These are phyloP conservation scores for Alternaria burnsii DNA, from an alignment of 2,329 filamentous ascomycete species.

Conservation along the genomic window DNA sequence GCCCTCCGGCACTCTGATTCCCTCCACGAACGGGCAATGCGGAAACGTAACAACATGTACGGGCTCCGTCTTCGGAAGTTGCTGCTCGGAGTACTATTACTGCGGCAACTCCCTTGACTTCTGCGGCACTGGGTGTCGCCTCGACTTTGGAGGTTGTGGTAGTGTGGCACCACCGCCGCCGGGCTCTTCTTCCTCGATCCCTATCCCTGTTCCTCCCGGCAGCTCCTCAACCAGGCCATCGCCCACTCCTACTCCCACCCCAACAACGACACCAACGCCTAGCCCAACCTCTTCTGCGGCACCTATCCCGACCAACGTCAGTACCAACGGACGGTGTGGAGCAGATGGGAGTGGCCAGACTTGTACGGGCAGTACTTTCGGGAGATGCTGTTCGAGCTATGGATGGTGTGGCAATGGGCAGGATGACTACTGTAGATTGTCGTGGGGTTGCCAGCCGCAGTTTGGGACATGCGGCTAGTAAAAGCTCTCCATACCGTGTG, in stretches of 20 bases:
- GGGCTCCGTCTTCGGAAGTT: constrained; percentile 34
- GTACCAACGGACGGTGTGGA: constrained; percentile 39
- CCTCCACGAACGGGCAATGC: constrained; percentile 39
- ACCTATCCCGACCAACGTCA: constrained; percentile 35
- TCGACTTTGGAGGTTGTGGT: constrained; percentile 35
- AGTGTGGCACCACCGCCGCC: constrained; percentile 27
- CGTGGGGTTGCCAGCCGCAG: constrained; percentile 33
- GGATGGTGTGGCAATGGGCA: constrained; percentile 33
- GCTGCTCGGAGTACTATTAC: constrained; percentile 40
- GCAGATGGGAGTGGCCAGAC: constrained; percentile 29
- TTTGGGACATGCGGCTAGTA: constrained; percentile 30
- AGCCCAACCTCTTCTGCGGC: constrained; percentile 22
- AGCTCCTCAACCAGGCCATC: constrained; percentile 20
- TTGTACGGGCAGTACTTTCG: constrained; percentile 35
- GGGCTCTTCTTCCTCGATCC: constrained; percentile 22
- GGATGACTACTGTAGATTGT: constrained; percentile 31
- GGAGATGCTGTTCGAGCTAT: constrained; percentile 39
- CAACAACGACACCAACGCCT: constrained; percentile 23
- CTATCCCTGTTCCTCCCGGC: constrained; percentile 7
- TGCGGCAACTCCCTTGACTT: constrained; percentile 34
- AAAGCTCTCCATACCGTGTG: not conserved
- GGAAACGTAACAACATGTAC: constrained; percentile 42
- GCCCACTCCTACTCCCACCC: constrained; percentile 23
- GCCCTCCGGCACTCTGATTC: constrained; percentile 34
- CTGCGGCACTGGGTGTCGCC: constrained; percentile 40